These are phyloP conservation scores for Thuidium tamariscinum DNA, from an alignment of 225 moss, liverwort and hornwort genomes.

Conservation along the genomic window DNA sequence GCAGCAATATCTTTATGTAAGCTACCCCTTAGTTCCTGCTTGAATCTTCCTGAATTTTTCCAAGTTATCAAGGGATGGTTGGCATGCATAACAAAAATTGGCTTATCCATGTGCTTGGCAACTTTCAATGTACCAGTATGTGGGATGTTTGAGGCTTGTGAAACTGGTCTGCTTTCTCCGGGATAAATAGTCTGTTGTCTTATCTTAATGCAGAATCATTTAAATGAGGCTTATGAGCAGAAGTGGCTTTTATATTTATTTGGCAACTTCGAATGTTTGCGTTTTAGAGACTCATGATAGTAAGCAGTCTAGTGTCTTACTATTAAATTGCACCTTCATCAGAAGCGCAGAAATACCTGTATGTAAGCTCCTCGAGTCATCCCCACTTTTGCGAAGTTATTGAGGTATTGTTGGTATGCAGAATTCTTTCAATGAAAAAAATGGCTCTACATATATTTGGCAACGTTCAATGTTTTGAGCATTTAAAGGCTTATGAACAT, in stretches of 20 bases:
- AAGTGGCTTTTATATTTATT: not conserved
- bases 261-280: not conserved
- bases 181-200: not conserved
- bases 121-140: not conserved
- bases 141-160: not conserved
- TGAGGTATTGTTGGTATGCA: not conserved
- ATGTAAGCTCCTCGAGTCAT: constrained; percentile 18
- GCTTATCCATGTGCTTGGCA: not conserved
- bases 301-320: constrained; percentile 54
- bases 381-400: not conserved
- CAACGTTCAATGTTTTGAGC: not conserved
- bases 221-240: not conserved
- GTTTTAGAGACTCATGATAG: not conserved
- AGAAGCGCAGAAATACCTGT: constrained; percentile 60
- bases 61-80: not conserved
- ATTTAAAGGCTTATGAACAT: not conserved
- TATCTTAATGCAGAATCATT: not conserved
- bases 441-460: not conserved
- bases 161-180: not conserved
- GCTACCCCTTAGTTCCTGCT: not conserved
- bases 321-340: constrained; percentile 49
- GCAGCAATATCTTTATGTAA: constrained; percentile 71
- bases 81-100: not conserved
- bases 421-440: not conserved
- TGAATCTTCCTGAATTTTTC: not conserved